A percentile compares a stretch with the other conserved stretches of the same genome.
phyloP scores from a whole-genome alignment of 306 rosid species.

The apple (Malus domestica) region DNA sequence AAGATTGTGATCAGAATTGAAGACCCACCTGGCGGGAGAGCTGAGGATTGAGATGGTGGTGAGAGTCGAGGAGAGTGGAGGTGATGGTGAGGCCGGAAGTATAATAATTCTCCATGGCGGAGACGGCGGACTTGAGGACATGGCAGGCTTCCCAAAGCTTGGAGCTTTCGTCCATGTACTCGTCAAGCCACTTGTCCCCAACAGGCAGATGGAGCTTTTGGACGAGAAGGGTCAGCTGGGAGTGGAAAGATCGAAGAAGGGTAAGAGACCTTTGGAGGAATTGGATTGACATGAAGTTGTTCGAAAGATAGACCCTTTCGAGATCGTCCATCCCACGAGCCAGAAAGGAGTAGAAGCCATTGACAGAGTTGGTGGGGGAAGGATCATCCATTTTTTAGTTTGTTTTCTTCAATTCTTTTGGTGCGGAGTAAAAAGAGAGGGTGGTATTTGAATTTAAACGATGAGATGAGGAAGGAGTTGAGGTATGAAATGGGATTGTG shows the following conservation, averaged over 20 bases:
- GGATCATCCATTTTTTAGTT: slow-evolving; percentile 47
- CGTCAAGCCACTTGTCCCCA: slow-evolving; percentile 99
- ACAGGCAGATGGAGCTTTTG: slow-evolving; percentile 92
- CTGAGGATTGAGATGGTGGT: slow-evolving; percentile 65
- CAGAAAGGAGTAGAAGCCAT: slow-evolving; percentile 79
- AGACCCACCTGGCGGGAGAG: slow-evolving; percentile 75
- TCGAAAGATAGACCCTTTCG: slow-evolving; percentile 65
- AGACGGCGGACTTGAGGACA: slow-evolving; percentile 86
- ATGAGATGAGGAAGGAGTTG: slow-evolving; percentile 29
- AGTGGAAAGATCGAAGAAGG: slow-evolving; percentile 85
- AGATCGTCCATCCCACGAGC: slow-evolving; percentile 95
- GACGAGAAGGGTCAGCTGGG: slow-evolving; percentile 79
- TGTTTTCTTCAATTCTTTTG: background rate
- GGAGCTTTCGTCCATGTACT: slow-evolving; percentile 98
- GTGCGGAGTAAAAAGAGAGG: background rate
- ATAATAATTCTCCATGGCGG: slow-evolving; percentile 68
- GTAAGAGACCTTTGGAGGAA: slow-evolving; percentile 82
- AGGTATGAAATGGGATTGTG: slow-evolving; percentile 15
- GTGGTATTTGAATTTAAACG: slow-evolving; percentile 39
- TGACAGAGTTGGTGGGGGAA: slow-evolving; percentile 87
- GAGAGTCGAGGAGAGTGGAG: slow-evolving; percentile 50
- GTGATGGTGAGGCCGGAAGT: slow-evolving; percentile 72
- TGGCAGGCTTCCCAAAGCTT: slow-evolving; percentile 98
- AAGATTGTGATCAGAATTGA: background rate
- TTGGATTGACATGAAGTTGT: slow-evolving; percentile 96